Evolutionary conservation across 345 rosid species (phyloP).

Genomic region (Ricinus communis): DNA sequence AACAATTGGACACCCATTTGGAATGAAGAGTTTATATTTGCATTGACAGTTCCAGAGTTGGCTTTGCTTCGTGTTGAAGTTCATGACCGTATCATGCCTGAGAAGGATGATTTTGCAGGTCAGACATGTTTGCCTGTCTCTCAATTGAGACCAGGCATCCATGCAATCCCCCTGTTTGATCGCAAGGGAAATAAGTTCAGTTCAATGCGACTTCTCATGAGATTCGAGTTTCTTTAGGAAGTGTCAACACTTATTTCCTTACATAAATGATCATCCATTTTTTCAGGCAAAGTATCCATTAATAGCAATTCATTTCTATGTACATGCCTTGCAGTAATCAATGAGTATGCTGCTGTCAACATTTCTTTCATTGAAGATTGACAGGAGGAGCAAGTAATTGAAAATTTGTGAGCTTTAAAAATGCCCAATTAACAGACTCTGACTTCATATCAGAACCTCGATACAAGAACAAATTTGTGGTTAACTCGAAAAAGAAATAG

Average conservation of each 20-base stretch:
- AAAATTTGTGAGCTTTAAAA: background rate
- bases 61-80: constrained; percentile 29
- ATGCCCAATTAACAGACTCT: background rate
- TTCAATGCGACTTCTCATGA: constrained; percentile 27
- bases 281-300: background rate
- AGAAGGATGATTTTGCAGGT: constrained; percentile 26
- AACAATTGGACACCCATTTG: constrained; percentile 32
- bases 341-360: background rate
- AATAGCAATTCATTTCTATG: background rate
- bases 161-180: constrained; percentile 24
- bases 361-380: background rate
- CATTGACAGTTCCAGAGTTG: constrained; percentile 26
- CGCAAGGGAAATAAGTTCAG: constrained; percentile 24
- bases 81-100: constrained; percentile 24
- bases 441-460: background rate
- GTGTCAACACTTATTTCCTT: background rate
- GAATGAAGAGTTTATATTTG: constrained; percentile 27
- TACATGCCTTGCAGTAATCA: too few species aligned
- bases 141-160: constrained; percentile 23
- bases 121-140: constrained; percentile 31
- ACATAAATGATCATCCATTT: background rate
- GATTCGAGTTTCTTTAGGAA: constrained; percentile 16
- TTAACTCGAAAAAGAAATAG: too few species aligned
- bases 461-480: too few species aligned
- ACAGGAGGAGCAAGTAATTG: background rate